Base-by-base conservation (phyloP, 257 asterid species). In the Craterostigma plantagineum region DNA sequence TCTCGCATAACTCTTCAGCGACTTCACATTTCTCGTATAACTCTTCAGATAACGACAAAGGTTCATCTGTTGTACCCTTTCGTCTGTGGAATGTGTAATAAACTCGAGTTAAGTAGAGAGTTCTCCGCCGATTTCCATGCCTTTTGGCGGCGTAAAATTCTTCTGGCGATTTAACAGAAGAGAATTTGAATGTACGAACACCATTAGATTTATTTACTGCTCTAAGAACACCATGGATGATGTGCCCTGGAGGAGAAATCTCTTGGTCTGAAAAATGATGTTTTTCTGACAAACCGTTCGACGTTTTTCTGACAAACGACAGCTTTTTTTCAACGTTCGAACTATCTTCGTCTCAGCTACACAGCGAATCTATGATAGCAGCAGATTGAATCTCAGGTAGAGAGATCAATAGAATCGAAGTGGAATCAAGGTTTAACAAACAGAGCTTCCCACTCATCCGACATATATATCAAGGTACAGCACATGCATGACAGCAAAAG, bases 171-270 rank as follows among this genome's bases (percentile, higher is more conserved):
- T 77, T 67, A 14, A 75, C 72, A n/a, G n/a, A n/a, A n/a, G n/a
- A 9, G 77, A 60, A 54, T 83, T 83, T 67, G 63, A 34, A 57
- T 7, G 85, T n/a, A n/a, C n/a, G n/a, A n/a, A n/a, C 76, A 38
- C 67, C 60, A 52, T 78, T 92, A 0, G 62, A 48, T 60, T 65
- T 72, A 34, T 43, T 56, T 38, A 68, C 91, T 66, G 61, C 9
- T 61, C 63, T 90, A 50, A 90, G 81, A 45, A 83, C 23, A 36
- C 91, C 95, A 3, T 70, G 81, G 64, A 76, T 90, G 40, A 91
- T 49, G 59, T 15, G 49, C 68, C 13, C 59, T 14, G 33, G 17
- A 61, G 52, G 62, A 58, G 38, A 34, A 49, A 50, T n/a, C n/a
- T n/a, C n/a, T n/a, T n/a, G n/a, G n/a, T n/a, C n/a, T n/a, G n/a